phyloP scores from a whole-genome alignment of 108 stramenopile genomes.

The Pseudonitzschia multiseries region DNA sequence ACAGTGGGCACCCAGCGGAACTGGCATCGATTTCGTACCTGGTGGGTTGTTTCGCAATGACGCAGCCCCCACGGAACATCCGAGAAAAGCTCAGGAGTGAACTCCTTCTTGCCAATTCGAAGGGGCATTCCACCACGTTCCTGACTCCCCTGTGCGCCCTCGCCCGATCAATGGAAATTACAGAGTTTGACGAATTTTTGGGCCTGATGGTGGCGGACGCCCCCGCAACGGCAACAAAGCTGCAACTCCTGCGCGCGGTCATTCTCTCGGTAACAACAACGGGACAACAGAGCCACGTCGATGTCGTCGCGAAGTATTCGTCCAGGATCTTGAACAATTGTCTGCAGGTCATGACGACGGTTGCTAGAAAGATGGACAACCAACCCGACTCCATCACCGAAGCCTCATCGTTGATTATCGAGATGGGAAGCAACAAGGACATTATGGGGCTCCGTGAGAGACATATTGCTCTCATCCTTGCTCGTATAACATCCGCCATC shows the following conservation, averaged over 20 bases:
- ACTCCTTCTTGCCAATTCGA: not conserved
- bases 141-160: conserved; percentile 21
- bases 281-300: not conserved
- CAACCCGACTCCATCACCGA: not conserved
- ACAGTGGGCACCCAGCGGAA: not conserved
- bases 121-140: conserved; percentile 1
- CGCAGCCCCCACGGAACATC: conserved; percentile 8
- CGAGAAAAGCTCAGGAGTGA: not conserved
- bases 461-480: conserved; percentile 59
- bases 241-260: conserved; percentile 2
- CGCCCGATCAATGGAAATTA: conserved; percentile 11
- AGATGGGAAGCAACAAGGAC: conserved; percentile 52
- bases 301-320: conserved; percentile 11
- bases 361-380: not conserved
- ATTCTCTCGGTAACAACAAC: not conserved
- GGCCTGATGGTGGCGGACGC: not conserved
- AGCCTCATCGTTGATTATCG: conserved; percentile 31
- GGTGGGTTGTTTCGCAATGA: conserved; percentile 18
- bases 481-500: conserved; percentile 40
- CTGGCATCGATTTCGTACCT: conserved; percentile 9
- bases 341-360: conserved; percentile 6
- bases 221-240: not conserved
- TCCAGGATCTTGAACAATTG: not conserved
- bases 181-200: conserved; percentile 18
- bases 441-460: conserved; percentile 51